Evolutionary conservation across 768 basidiomycete genomes (phyloP).

Genomic region (Lanmaoa pseudosensibilis): DNA sequence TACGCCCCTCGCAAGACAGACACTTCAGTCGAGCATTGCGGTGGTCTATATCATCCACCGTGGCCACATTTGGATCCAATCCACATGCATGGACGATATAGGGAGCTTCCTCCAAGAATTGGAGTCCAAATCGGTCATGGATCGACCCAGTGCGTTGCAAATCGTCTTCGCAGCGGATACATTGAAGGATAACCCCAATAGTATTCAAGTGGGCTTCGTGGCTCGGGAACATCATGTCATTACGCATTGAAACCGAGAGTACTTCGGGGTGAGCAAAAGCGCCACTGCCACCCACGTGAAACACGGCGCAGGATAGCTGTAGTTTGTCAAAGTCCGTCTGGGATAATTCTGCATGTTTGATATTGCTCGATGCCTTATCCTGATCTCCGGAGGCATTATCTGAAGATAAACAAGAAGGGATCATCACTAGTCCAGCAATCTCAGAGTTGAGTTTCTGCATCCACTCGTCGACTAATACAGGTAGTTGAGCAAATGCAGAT

Average conservation of each 20-base stretch:
- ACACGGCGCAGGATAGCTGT: slow-evolving; percentile 12
- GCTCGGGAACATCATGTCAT: background rate
- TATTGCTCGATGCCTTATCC: background rate
- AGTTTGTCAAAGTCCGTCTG: background rate
- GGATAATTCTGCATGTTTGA: background rate
- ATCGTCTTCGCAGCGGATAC: background rate
- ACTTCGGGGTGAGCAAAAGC: background rate
- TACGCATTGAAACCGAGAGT: background rate
- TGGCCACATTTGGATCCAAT: slow-evolving; percentile 12
- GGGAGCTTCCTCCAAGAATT: slow-evolving; percentile 10
- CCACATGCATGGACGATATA: slow-evolving; percentile 14
- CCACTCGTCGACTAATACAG: slow-evolving; percentile 10
- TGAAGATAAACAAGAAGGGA: slow-evolving; percentile 1
- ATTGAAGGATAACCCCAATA: background rate
- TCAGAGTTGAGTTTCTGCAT: slow-evolving; percentile 5
- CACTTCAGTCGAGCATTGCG: slow-evolving; percentile 16
- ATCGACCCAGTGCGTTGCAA: background rate
- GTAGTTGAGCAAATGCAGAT: slow-evolving; percentile 15
- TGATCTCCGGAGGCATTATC: background rate
- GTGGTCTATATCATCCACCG: slow-evolving; percentile 7
- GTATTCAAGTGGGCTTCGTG: background rate
- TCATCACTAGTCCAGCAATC: slow-evolving; percentile 8
- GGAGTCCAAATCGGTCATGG: background rate
- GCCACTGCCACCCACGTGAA: background rate
- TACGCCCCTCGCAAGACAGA: background rate